Base-by-base conservation (phyloP, 208 protist species). In the Spongospora subterranea region DNA sequence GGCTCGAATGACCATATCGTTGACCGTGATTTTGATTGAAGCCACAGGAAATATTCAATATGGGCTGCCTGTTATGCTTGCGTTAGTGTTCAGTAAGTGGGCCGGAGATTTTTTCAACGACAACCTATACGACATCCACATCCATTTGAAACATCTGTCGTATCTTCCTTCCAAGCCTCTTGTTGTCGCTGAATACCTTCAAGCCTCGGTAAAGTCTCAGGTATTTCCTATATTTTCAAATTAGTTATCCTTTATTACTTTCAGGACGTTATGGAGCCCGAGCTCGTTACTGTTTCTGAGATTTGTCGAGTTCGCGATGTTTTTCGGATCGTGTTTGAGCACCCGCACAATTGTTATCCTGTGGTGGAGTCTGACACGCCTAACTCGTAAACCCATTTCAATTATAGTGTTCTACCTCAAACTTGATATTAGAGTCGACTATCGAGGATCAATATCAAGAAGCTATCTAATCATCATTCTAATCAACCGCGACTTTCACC, bases 41-140 rank as follows among this genome's bases (percentile, higher is more conserved):
- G 91, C 91, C 1, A 93, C 91, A 43, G 77, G 92, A 24, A 77
- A 93, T 38, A 92, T 93, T 39, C 43, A 46, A 29, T 92, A 93
- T 46, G 91, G 90, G 40, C 39, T 93, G 11, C 91, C 91, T 43
- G 38, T 93, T 1, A 93, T 93, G 91, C 1, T 92, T 35, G 88
- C 89, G 82, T 38, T 93, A 20, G 93, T 93, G 91, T 35, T 39
- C n/a, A 76, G 76, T 82, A 91, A 91, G 24, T 29, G 53, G n/a
- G 76, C 89, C 45, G 91, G 89, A 0, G 91, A 93, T 39, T 13
- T 65, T 32, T 93, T 93, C 90, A 91, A 93, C 88, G 71, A 93
- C 6, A 71, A 76, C 29, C 46, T 93, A 46, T 93, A 93, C 24
- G 91, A 93, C 46, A 38, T 35, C 39, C 91, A 93, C 77, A 92